Base-by-base conservation (phyloP, 208 protist genomes). In the Strigomonas culicis region DNA sequence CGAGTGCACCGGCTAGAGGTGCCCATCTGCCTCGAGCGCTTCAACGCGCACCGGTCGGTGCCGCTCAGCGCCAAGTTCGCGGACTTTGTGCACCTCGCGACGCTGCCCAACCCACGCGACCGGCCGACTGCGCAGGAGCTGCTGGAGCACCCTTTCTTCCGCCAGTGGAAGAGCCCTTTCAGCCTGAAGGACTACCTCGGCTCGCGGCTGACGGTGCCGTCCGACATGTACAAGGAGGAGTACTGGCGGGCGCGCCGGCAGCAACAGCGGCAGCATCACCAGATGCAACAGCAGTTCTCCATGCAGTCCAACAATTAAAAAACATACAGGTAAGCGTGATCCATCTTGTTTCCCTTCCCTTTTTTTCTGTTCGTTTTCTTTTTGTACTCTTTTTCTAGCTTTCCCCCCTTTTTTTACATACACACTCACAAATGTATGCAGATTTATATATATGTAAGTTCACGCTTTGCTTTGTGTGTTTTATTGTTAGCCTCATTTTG, bases 141-240 rank as follows among this genome's bases (percentile, higher is more conserved):
- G 50, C 84, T 94, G 7, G 86, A 91, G 68, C 90, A 96, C 66
- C 88, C 88, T 0, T 96, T 94, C 70, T 93, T 96, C 60, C 64
- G 76, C 28, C 88, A 94, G 78, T 94, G 88, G 85, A 68, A 63
- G 22, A 65, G 65, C 22, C 80, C 84, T 0, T 94, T 92, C 47
- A 77, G 86, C 63, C 67, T 94, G 63, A 81, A 86, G 70, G 75
- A 69, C n/a, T 90, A 92, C 71, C 71, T 94, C 19, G 67, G 67
- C 6, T 41, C 59, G 19, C 80, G 82, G 15, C 72, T 86, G 53
- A 59, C 61, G 17, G 72, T 82, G 39, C 75, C 79, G 36, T 77
- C 78, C 34, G 80, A 84, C 62, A 44, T 44, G 30, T 24, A 71
- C 59, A 82, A 84, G 78, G 72, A 75, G 49, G 72, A 81, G 31